Evolutionary conservation across 2,329 filamentous ascomycete species (phyloP).

Genomic region (Diaporthe ampelina): DNA sequence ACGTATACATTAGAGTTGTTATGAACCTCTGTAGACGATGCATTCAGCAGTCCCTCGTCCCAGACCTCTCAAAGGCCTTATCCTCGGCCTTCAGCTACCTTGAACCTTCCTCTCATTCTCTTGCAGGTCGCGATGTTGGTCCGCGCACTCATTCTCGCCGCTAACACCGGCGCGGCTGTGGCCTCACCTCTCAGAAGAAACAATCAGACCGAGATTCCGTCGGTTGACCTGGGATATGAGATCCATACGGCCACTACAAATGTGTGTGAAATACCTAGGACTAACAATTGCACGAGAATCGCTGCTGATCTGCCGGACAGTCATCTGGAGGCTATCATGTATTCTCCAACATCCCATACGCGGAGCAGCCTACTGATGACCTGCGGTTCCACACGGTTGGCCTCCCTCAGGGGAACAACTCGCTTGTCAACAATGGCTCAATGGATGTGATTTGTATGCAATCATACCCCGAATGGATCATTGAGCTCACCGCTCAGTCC

Average conservation of each 20-base stretch:
- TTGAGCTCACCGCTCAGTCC: slow-evolving; percentile 42
- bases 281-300: too few species aligned
- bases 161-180: not conserved
- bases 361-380: slow-evolving; percentile 52
- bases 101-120: not conserved
- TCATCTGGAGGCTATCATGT: slow-evolving; percentile 52
- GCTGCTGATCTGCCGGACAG: slow-evolving; percentile 38
- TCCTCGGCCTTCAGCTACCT: not conserved
- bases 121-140: not conserved
- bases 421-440: slow-evolving; percentile 45
- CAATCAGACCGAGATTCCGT: slow-evolving; percentile 33
- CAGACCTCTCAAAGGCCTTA: too few species aligned
- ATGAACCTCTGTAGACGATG: not conserved
- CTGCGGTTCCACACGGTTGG: slow-evolving; percentile 52
- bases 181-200: slow-evolving; percentile 15
- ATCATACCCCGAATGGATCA: slow-evolving; percentile 48
- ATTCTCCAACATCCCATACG: slow-evolving; percentile 57
- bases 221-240: slow-evolving; percentile 49
- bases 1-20: not conserved
- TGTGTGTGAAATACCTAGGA: slow-evolving; percentile 37
- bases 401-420: slow-evolving; percentile 45
- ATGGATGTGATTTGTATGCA: slow-evolving; percentile 47
- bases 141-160: not conserved
- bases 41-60: not conserved
- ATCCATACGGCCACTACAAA: slow-evolving; percentile 46